Conservation (phyloP, 1,139 yeast genomes). For the Nakaseomyces nivariensis region DNA sequence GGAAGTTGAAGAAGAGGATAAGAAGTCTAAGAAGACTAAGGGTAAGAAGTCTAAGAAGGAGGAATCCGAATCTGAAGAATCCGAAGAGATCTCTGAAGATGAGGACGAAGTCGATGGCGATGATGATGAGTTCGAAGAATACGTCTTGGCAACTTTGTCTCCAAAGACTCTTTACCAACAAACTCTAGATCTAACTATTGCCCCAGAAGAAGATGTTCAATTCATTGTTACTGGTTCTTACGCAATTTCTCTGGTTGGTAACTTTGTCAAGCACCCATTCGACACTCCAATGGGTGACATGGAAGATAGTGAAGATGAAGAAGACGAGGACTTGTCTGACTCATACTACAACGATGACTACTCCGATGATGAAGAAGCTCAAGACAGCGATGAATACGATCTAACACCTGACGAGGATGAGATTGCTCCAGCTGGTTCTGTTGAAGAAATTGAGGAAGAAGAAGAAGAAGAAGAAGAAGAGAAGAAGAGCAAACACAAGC, state of each 20-base stretch:
- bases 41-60: constrained; percentile 12
- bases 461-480: constrained; percentile 31
- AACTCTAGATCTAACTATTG: constrained; percentile 77
- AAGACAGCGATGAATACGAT: constrained; percentile 48
- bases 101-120: constrained; percentile 31
- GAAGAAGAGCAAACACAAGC: constrained; percentile 30
- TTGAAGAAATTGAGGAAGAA: constrained; percentile 45
- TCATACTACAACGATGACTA: constrained; percentile 3
- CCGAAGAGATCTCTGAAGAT: constrained; percentile 29
- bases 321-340: constrained; percentile 6
- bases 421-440: constrained; percentile 42
- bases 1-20: constrained; percentile 28
- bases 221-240: constrained; percentile 95
- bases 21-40: constrained; percentile 3
- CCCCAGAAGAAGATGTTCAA: constrained; percentile 88
- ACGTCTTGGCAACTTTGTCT: constrained; percentile 78
- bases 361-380: constrained; percentile 26
- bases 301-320: constrained; percentile 50
- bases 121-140: constrained; percentile 65
- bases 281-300: constrained; percentile 21
- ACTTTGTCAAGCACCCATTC: constrained; percentile 90
- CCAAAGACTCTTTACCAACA: constrained; percentile 85
- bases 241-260: constrained; percentile 87
- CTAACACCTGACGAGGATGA: constrained; percentile 87
- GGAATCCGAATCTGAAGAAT: not conserved